phyloP scores from a whole-genome alignment of 768 basidiomycete species.

The Rhodocollybia butyracea region DNA sequence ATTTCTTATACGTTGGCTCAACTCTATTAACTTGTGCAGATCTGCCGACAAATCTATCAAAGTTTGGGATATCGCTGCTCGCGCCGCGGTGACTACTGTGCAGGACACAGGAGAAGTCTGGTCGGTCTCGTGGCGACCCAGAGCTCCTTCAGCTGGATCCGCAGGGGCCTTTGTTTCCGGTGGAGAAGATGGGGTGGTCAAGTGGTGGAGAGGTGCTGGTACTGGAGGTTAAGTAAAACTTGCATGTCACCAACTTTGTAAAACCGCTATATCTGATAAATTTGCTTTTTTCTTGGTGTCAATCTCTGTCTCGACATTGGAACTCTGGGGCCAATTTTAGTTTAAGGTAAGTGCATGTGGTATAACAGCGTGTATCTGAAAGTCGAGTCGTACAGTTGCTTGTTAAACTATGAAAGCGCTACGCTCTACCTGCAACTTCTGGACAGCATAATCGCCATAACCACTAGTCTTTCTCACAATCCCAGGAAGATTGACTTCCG shows the following conservation, averaged over 20 bases:
- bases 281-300: too few species aligned
- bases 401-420: too few species aligned
- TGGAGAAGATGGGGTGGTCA: constrained; percentile 10
- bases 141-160: constrained; percentile 47
- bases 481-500: too few species aligned
- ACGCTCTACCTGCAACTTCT: neutral
- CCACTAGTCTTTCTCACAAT: too few species aligned
- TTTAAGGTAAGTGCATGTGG: neutral
- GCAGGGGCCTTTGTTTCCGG: constrained; percentile 51
- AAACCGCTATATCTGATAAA: neutral
- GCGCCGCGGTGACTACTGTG: constrained; percentile 71
- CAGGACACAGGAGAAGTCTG: constrained; percentile 82
- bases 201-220: constrained; percentile 16
- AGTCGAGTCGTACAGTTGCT: too few species aligned
- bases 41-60: constrained; percentile 86
- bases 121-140: constrained; percentile 79
- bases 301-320: neutral
- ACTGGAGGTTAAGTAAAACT: neutral
- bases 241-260: too few species aligned
- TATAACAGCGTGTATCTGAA: too few species aligned
- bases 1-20: neutral
- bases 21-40: constrained; percentile 30
- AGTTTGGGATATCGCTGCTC: constrained; percentile 80
- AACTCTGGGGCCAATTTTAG: neutral
- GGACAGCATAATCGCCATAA: neutral